Conservation (phyloP, 1,284 basidiomycete species). For the Irpex sp. region DNA sequence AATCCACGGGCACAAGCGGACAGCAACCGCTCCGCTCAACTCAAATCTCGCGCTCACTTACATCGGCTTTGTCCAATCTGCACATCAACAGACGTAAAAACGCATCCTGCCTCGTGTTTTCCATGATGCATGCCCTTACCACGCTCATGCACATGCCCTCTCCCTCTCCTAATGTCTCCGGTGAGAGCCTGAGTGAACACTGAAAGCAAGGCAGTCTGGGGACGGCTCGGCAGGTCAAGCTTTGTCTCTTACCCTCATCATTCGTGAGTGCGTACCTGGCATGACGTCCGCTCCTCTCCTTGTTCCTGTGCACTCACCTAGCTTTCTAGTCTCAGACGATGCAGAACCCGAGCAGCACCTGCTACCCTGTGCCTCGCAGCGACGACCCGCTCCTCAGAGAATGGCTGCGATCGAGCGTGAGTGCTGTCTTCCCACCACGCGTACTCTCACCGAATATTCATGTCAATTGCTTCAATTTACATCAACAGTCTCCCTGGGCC, state of each 20-base stretch:
- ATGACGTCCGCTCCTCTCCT: slow-evolving; percentile 4
- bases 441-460: too few relatives aligned
- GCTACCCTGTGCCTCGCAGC: slow-evolving; percentile 18
- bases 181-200: neutral
- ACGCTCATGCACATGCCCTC: neutral
- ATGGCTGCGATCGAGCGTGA: slow-evolving; percentile 27
- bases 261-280: slow-evolving; percentile 1
- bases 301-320: neutral
- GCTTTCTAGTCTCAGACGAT: slow-evolving; percentile 10
- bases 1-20: neutral
- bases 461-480: too few relatives aligned
- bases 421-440: slow-evolving; percentile 3
- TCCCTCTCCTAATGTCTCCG: neutral
- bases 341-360: slow-evolving; percentile 21
- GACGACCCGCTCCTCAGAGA: slow-evolving; percentile 22
- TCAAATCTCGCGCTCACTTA: neutral
- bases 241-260: slow-evolving; percentile 7
- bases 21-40: neutral
- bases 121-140: slow-evolving; percentile 5
- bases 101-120: slow-evolving; percentile 5
- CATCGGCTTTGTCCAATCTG: neutral
- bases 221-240: neutral
- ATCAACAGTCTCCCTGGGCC: slow-evolving; percentile 21
- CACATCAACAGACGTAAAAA: neutral
- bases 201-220: neutral